Evolutionary conservation across 2,329 filamentous ascomycete species (phyloP).

Genomic region (Fusarium cicatricum): DNA sequence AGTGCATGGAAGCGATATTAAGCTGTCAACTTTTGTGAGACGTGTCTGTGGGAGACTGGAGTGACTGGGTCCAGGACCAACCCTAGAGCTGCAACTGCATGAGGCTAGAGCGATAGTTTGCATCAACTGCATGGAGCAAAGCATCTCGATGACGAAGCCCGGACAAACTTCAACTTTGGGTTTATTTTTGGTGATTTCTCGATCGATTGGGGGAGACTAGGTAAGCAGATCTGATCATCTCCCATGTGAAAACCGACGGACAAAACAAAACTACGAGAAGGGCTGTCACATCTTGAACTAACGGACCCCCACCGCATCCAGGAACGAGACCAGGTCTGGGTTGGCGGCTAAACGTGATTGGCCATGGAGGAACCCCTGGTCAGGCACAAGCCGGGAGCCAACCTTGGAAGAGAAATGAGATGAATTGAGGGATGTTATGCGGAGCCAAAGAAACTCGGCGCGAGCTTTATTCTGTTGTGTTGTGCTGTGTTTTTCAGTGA

Average conservation of each 20-base stretch:
- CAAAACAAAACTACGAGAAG: slow-evolving; percentile 1
- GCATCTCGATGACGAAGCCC: not conserved
- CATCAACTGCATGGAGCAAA: slow-evolving; percentile 2
- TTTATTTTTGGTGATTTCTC: slow-evolving; percentile 30
- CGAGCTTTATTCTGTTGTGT: not conserved
- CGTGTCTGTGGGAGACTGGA: slow-evolving; percentile 26
- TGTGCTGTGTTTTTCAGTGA: slow-evolving; percentile 1
- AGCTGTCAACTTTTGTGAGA: slow-evolving; percentile 21
- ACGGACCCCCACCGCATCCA: not conserved
- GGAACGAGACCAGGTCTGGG: slow-evolving; percentile 7
- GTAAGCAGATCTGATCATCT: slow-evolving; percentile 28
- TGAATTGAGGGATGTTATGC: slow-evolving; percentile 30
- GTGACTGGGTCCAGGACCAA: slow-evolving; percentile 4
- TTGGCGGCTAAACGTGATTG: slow-evolving; percentile 29
- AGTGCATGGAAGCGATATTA: slow-evolving; percentile 9
- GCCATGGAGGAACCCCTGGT: slow-evolving; percentile 20
- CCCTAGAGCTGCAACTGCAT: slow-evolving; percentile 19
- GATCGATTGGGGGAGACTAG: slow-evolving; percentile 22
- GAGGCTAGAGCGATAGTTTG: slow-evolving; percentile 5
- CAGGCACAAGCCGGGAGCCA: not conserved
- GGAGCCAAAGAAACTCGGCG: slow-evolving; percentile 5
- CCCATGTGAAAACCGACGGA: slow-evolving; percentile 3
- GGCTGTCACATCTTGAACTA: slow-evolving; percentile 1
- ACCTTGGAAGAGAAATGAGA: slow-evolving; percentile 37
- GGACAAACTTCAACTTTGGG: not conserved